These are phyloP conservation scores for Hypericum perforatum DNA, from an alignment of 345 rosid genomes.

Conservation along the genomic window DNA sequence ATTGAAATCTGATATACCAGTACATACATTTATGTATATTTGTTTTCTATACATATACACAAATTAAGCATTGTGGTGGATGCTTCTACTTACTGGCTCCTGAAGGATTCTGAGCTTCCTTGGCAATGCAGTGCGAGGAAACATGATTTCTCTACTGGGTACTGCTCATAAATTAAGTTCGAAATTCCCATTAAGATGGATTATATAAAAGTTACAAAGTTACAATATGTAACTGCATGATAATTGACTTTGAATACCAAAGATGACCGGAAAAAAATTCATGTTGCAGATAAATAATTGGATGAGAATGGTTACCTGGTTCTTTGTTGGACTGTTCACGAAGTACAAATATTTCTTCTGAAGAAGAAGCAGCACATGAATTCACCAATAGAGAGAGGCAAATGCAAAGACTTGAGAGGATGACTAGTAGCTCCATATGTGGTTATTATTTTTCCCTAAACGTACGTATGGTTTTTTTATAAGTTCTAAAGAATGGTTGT, in stretches of 20 bases:
- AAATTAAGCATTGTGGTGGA: background rate
- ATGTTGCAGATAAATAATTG: background rate
- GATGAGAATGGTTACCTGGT: slow-evolving; percentile 1
- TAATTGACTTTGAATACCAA: background rate
- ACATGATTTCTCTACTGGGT: slow-evolving; percentile 6
- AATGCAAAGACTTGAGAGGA: slow-evolving; percentile 12
- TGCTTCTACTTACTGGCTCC: slow-evolving; percentile 15
- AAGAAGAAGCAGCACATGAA: slow-evolving; percentile 11
- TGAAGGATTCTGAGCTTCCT: slow-evolving; percentile 32
- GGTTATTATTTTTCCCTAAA: background rate
- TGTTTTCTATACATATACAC: no score
- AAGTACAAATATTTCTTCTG: background rate
- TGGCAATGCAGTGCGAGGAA: slow-evolving; percentile 16
- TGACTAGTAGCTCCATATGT: slow-evolving; percentile 14
- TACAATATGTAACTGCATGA: background rate
- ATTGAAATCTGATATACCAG: background rate
- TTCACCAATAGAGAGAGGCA: slow-evolving; percentile 6
- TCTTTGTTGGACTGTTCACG: slow-evolving; percentile 6
- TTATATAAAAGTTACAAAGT: no score
- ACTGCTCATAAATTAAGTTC: slow-evolving; percentile 1
- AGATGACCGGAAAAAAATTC: background rate
- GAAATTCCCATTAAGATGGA: no score
- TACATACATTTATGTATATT: no score
- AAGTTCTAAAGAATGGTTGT: background rate
- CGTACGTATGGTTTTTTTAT: background rate